These are phyloP conservation scores for Rhododendron vialii DNA, from an alignment of 148 eudicot species.

Conservation along the genomic window DNA sequence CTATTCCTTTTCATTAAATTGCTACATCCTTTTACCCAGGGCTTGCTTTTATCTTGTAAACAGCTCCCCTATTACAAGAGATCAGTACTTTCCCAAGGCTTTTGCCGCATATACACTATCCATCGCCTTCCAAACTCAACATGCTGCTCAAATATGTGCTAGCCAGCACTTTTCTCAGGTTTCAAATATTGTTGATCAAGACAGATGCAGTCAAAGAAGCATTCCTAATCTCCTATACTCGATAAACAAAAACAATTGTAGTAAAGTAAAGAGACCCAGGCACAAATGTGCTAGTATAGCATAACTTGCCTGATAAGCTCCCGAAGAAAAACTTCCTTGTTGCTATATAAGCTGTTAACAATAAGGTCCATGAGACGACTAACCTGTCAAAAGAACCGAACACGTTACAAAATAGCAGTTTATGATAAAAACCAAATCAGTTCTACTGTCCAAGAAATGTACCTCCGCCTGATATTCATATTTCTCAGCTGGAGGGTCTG, in stretches of 20 bases:
- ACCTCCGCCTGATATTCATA: slow-evolving; percentile 99
- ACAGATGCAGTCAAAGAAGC: neutral
- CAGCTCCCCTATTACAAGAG: neutral
- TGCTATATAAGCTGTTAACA: slow-evolving; percentile 94
- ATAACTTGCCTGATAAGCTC: slow-evolving; percentile 80
- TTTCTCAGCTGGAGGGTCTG: slow-evolving; percentile 61
- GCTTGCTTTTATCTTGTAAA: neutral
- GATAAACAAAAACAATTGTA: neutral
- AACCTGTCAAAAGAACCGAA: slow-evolving; percentile 40
- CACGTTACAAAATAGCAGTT: neutral
- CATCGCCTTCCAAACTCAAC: neutral
- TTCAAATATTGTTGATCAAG: neutral
- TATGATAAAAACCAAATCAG: neutral
- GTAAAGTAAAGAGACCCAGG: neutral
- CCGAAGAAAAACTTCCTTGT: slow-evolving; percentile 92
- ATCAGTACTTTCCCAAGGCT: neutral
- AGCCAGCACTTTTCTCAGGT: neutral
- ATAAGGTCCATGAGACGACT: slow-evolving; percentile 99
- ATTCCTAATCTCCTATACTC: neutral
- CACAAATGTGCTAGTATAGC: neutral
- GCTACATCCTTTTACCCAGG: neutral
- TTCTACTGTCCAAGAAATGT: neutral
- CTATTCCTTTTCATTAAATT: neutral
- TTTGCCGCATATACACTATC: neutral
- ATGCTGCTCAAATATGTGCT: neutral